A percentile compares a stretch with the other conserved stretches of the same genome.
Evolutionary conservation across 1,139 yeast genomes (phyloP).

Genomic region (Hemisphaericaspora subhashii): DNA sequence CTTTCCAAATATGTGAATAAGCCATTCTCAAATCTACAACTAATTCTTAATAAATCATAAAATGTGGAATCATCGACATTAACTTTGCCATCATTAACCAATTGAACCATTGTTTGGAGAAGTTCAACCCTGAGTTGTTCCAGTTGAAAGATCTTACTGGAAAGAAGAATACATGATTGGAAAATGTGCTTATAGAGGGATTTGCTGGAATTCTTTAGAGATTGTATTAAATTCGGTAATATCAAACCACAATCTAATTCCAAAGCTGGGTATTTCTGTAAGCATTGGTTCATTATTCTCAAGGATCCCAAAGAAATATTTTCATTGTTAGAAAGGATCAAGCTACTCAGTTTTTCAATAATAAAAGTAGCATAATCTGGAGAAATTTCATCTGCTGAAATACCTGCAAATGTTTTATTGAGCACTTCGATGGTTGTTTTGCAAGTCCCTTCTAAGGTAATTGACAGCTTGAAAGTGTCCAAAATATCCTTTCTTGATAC

Average conservation of each 20-base stretch:
- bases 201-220: constrained; percentile 13
- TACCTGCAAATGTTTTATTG: constrained; percentile 19
- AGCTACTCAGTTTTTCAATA: constrained; percentile 19
- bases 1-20: constrained; percentile 14
- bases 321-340: constrained; percentile 28
- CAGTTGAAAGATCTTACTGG: constrained; percentile 4
- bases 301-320: constrained; percentile 25
- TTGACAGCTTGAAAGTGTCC: constrained; percentile 22
- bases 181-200: constrained; percentile 14
- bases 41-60: constrained; percentile 13
- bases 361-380: constrained; percentile 19
- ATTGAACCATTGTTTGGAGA: constrained; percentile 10
- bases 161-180: constrained; percentile 12
- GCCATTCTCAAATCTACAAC: constrained; percentile 8
- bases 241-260: constrained; percentile 4
- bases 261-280: constrained; percentile 7
- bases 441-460: constrained; percentile 37
- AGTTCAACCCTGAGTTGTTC: constrained; percentile 5
- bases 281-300: constrained; percentile 20
- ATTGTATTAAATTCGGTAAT: constrained; percentile 12
- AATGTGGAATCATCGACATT: constrained; percentile 13
- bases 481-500: constrained; percentile 13
- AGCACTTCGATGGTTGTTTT: constrained; percentile 34
- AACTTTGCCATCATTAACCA: constrained; percentile 14
- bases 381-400: constrained; percentile 20